A percentile compares a stretch with the other conserved stretches of the same genome.
Conservation (phyloP, 2,329 filamentous ascomycete species). For the Penicillium sp. region DNA sequence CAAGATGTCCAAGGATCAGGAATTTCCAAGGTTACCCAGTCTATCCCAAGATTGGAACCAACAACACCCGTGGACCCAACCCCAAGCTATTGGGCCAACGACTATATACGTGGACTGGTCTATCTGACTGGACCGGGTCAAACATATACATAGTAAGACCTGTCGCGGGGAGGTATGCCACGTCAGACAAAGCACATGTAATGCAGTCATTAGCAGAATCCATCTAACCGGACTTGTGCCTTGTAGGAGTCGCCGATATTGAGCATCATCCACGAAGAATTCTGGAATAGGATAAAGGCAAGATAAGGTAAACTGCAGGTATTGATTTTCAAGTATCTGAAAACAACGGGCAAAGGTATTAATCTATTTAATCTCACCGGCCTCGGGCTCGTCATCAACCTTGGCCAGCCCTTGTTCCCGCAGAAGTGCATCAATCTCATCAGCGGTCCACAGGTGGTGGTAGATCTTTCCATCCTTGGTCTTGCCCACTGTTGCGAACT, state of each 20-base stretch:
- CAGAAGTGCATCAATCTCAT: constrained; percentile 89
- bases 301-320: constrained; percentile 19
- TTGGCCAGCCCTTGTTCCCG: constrained; percentile 96
- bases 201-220: constrained; percentile 22
- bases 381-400: constrained; percentile 64
- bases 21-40: constrained; percentile 1
- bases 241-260: not conserved
- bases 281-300: not conserved
- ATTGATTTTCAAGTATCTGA: constrained; percentile 29
- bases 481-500: constrained; percentile 96
- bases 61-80: constrained; percentile 2
- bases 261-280: not conserved
- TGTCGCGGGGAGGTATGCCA: constrained; percentile 29
- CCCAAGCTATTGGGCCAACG: constrained; percentile 8
- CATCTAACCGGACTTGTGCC: not conserved
- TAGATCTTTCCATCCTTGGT: constrained; percentile 95
- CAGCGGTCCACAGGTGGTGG: constrained; percentile 93
- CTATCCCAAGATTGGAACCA: constrained; percentile 3
- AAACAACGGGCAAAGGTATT: constrained; percentile 21
- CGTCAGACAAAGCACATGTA: constrained; percentile 29
- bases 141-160: constrained; percentile 22
- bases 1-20: constrained; percentile 1
- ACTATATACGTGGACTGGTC: constrained; percentile 35
- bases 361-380: constrained; percentile 42
- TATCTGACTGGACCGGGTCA: constrained; percentile 12